These are phyloP conservation scores for Boletus pseudo-olivaceus DNA, from an alignment of 768 basidiomycete species.

Conservation along the genomic window DNA sequence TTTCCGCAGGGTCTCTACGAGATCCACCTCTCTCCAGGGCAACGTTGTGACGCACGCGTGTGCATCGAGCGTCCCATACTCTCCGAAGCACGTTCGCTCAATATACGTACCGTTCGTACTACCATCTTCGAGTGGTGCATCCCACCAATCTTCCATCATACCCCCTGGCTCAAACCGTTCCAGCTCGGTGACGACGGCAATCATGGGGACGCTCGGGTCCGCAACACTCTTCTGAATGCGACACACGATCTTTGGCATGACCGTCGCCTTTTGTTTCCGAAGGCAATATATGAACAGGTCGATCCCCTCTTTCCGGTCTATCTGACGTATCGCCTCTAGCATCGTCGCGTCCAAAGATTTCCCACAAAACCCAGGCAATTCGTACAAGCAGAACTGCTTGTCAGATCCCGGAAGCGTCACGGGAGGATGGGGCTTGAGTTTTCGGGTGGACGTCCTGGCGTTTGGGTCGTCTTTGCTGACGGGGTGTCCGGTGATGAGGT, in stretches of 20 bases:
- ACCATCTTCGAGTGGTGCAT: background rate
- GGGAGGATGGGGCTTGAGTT: background rate
- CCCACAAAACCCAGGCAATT: conserved; percentile 22
- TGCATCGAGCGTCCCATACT: conserved; percentile 28
- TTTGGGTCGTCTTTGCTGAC: conserved; percentile 14
- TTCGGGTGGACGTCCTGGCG: background rate
- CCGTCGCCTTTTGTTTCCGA: conserved; percentile 13
- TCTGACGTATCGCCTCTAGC: conserved; percentile 12
- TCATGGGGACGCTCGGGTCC: conserved; percentile 10
- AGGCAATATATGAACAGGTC: conserved; percentile 28
- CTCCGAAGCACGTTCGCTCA: conserved; percentile 12
- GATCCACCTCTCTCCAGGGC: conserved; percentile 12
- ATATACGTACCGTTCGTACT: conserved; percentile 31
- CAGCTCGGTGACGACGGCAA: conserved; percentile 27
- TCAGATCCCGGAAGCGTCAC: background rate
- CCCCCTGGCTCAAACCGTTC: conserved; percentile 15
- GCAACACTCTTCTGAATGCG: conserved; percentile 1
- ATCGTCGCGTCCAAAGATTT: conserved; percentile 1
- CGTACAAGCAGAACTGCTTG: conserved; percentile 15
- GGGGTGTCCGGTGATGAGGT: conserved; percentile 24
- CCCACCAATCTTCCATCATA: conserved; percentile 34
- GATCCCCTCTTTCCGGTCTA: conserved; percentile 15
- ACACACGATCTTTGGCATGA: conserved; percentile 12
- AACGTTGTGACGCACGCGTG: conserved; percentile 40
- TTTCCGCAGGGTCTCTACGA: conserved; percentile 11